These are phyloP conservation scores for Graphium sp. DNA, from an alignment of 2,329 filamentous ascomycete species.

Conservation along the genomic window DNA sequence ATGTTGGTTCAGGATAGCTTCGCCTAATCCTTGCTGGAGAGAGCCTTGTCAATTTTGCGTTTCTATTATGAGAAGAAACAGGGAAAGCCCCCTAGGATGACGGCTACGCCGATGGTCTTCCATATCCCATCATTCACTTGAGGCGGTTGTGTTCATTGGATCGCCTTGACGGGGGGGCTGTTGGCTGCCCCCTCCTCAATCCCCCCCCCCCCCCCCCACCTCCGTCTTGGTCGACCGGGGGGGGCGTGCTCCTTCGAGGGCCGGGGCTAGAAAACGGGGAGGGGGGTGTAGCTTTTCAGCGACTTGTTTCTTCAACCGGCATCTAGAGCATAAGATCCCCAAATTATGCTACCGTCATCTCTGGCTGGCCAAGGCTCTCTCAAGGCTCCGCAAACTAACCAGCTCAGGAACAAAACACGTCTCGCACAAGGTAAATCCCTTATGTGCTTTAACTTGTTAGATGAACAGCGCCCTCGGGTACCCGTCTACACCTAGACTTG, in stretches of 20 bases:
- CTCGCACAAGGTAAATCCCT: conserved; percentile 29
- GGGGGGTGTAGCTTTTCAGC: not conserved
- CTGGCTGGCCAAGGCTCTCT: conserved; percentile 25
- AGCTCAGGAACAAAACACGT: conserved; percentile 28
- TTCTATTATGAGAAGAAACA: no score
- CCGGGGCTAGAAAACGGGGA: conserved; percentile 10
- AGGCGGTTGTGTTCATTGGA: no score
- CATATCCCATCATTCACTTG: no score
- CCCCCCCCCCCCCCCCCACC: conserved; percentile 9
- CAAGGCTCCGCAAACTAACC: conserved; percentile 18
- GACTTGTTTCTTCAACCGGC: conserved; percentile 34
- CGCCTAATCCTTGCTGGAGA: no score
- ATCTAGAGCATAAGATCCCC: conserved; percentile 40
- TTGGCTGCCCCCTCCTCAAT: conserved; percentile 3
- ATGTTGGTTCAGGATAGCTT: no score
- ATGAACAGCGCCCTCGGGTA: conserved; percentile 19
- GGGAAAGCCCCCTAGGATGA: no score
- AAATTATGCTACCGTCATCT: conserved; percentile 39
- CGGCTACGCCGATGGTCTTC: no score
- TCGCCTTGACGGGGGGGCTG: no score
- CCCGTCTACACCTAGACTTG: conserved; percentile 9
- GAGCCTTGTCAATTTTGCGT: no score
- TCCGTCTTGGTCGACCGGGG: conserved; percentile 10
- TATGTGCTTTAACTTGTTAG: conserved; percentile 26
- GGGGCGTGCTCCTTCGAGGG: conserved; percentile 1